These are phyloP conservation scores for Hymenoscyphus fructigenus DNA, from an alignment of 2,329 filamentous ascomycete species.

Conservation along the genomic window DNA sequence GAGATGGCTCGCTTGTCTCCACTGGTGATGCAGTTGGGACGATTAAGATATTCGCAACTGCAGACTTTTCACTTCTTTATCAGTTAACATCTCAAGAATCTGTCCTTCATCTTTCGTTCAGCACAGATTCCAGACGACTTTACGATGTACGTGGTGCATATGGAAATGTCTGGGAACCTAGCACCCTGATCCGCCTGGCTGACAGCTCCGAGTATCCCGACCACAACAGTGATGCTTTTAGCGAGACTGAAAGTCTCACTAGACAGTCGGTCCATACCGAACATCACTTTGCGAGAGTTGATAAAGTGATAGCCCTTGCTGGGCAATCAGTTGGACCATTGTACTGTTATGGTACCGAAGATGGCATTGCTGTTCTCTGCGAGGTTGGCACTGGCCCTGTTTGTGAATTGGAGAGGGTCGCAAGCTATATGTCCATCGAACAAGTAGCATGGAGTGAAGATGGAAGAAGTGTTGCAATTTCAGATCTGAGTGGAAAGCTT, in stretches of 20 bases:
- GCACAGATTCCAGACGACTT: conserved; percentile 37
- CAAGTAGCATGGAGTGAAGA: conserved; percentile 1
- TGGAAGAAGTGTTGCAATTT: neutral
- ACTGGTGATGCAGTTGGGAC: conserved; percentile 30
- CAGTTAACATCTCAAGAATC: conserved; percentile 23
- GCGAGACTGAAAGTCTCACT: conserved; percentile 31
- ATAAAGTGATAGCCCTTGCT: conserved; percentile 28
- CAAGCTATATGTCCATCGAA: conserved; percentile 8
- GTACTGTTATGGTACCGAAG: conserved; percentile 8
- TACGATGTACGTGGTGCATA: conserved; percentile 39
- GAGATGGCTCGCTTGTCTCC: conserved; percentile 9
- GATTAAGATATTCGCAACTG: conserved; percentile 15
- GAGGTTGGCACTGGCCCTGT: neutral
- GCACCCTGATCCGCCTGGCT: conserved; percentile 18
- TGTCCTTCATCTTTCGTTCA: conserved; percentile 31
- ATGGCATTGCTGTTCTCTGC: neutral
- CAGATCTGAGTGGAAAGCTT: conserved; percentile 4
- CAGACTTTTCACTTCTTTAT: conserved; percentile 29
- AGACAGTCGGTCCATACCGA: neutral
- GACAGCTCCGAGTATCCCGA: conserved; percentile 18
- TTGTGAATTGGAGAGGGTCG: neutral
- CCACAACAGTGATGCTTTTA: conserved; percentile 31
- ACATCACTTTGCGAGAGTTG: conserved; percentile 17
- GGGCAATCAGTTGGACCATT: neutral
- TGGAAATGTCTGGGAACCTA: conserved; percentile 42